Percentiles rank a stretch among this genome's conserved stretches.
Conservation (phyloP, 164 flowering plant genomes). For the Dillenia suffruticosa region DNA sequence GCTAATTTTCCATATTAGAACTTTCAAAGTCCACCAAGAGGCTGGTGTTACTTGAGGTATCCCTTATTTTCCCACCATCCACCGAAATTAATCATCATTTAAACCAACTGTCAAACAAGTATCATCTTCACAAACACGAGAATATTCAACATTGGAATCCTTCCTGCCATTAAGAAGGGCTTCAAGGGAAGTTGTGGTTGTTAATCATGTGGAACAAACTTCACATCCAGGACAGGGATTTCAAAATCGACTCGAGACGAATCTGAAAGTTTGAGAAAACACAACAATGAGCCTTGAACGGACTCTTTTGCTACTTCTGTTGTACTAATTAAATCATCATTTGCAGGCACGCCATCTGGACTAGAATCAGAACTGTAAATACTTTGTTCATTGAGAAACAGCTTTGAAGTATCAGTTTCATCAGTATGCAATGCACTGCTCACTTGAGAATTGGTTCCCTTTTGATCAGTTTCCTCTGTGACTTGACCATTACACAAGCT, state of each 20-base stretch:
- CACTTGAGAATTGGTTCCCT: not conserved
- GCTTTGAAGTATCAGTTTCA: not conserved
- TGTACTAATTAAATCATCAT: slow-evolving; percentile 4
- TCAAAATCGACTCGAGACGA: slow-evolving; percentile 40
- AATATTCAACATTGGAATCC: slow-evolving; percentile 14
- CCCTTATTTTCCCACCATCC: slow-evolving; percentile 17
- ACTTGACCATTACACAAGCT: not conserved
- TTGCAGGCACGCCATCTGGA: slow-evolving; percentile 4
- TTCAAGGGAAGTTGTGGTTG: slow-evolving; percentile 31
- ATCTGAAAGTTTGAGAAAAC: slow-evolving; percentile 15
- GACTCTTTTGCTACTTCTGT: not conserved
- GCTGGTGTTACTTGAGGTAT: slow-evolving; percentile 10
- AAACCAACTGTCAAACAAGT: slow-evolving; percentile 6
- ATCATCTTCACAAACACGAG: slow-evolving; percentile 8
- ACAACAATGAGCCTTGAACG: slow-evolving; percentile 12
- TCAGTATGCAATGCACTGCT: not conserved
- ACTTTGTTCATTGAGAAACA: slow-evolving; percentile 1
- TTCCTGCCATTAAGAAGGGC: slow-evolving; percentile 33
- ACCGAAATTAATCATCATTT: slow-evolving; percentile 10
- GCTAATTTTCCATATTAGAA: slow-evolving; percentile 4
- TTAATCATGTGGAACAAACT: slow-evolving; percentile 29
- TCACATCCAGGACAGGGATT: slow-evolving; percentile 58
- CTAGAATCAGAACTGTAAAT: slow-evolving; percentile 4
- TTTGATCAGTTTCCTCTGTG: slow-evolving; percentile 1
- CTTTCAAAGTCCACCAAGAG: slow-evolving; percentile 25